A percentile compares a stretch with the other conserved stretches of the same genome.
phyloP scores from a whole-genome alignment of 768 basidiomycete genomes.

The Daedaleopsis nitida region DNA sequence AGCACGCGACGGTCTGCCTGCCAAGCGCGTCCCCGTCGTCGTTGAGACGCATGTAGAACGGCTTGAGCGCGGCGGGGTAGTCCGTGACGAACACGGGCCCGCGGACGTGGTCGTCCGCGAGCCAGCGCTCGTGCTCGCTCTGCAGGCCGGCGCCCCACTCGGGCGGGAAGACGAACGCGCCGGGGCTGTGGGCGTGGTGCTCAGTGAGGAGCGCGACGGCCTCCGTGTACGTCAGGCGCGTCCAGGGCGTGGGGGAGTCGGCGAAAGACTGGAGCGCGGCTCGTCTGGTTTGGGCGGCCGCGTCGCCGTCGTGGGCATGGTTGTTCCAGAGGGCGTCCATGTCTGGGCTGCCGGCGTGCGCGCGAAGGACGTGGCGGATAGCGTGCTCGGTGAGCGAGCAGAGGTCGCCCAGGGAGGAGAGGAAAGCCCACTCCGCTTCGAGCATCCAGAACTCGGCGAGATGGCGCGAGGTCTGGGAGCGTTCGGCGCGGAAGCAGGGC shows the following conservation, averaged over 20 bases:
- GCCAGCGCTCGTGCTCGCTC: constrained; percentile 92
- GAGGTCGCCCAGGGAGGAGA: constrained; percentile 46
- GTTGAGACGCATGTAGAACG: constrained; percentile 94
- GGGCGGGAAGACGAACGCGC: constrained; percentile 57
- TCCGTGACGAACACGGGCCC: constrained; percentile 92
- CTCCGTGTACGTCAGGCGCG: constrained; percentile 75
- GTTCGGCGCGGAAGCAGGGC: constrained; percentile 94
- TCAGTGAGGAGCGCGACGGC: constrained; percentile 62
- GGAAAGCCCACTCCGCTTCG: constrained; percentile 88
- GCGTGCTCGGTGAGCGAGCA: constrained; percentile 59
- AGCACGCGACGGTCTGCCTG: constrained; percentile 80
- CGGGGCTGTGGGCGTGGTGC: constrained; percentile 33
- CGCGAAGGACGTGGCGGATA: constrained; percentile 43
- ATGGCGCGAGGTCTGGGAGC: constrained; percentile 85
- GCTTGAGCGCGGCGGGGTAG: constrained; percentile 83
- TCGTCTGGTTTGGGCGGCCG: constrained; percentile 30
- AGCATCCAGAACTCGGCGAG: constrained; percentile 99
- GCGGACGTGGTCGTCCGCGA: constrained; percentile 65
- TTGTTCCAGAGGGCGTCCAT: constrained; percentile 40
- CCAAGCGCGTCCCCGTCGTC: constrained; percentile 27
- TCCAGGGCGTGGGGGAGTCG: constrained; percentile 48
- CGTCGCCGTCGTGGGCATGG: background rate
- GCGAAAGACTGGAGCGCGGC: constrained; percentile 27
- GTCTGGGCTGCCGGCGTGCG: constrained; percentile 30
- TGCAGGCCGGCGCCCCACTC: constrained; percentile 72